Conservation (phyloP, 306 rosid species). For the Quercus ilex region DNA sequence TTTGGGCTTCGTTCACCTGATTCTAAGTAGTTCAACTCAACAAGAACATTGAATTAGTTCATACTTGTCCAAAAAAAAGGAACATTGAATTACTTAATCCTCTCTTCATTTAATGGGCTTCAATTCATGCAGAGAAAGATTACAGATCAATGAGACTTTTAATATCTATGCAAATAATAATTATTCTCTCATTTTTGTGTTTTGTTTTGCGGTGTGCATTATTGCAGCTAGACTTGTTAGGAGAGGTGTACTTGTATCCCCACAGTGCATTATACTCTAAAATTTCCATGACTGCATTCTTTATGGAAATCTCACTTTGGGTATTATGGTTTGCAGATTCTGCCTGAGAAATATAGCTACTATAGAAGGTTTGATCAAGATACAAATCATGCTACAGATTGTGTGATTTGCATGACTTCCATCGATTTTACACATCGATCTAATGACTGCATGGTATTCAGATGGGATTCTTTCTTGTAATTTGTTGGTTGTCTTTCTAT, state of each 20-base stretch:
- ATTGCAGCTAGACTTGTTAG: slow-evolving; percentile 2
- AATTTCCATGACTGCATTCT: slow-evolving; percentile 3
- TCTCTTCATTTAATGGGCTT: background rate
- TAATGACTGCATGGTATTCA: slow-evolving; percentile 82
- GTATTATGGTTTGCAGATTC: slow-evolving; percentile 56
- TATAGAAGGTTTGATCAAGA: slow-evolving; percentile 66
- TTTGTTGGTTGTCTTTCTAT: slow-evolving; percentile 10
- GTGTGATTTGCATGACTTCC: slow-evolving; percentile 96
- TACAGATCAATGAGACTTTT: background rate
- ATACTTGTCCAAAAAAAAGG: background rate
- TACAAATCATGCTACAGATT: slow-evolving; percentile 60
- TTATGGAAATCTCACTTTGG: slow-evolving; percentile 9
- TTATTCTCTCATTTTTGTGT: background rate
- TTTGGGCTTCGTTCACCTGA: background rate
- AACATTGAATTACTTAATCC: background rate
- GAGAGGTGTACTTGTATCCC: background rate
- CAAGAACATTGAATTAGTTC: background rate
- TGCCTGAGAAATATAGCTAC: slow-evolving; percentile 94
- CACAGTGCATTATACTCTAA: slow-evolving; percentile 7
- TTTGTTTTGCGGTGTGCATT: background rate
- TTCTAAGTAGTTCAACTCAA: background rate
- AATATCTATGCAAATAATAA: background rate
- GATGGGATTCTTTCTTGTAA: background rate
- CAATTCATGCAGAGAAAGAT: background rate
- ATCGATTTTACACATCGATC: slow-evolving; percentile 62